These are phyloP conservation scores for Xylaria acuta DNA, from an alignment of 495 filamentous ascomycete species.

Conservation along the genomic window DNA sequence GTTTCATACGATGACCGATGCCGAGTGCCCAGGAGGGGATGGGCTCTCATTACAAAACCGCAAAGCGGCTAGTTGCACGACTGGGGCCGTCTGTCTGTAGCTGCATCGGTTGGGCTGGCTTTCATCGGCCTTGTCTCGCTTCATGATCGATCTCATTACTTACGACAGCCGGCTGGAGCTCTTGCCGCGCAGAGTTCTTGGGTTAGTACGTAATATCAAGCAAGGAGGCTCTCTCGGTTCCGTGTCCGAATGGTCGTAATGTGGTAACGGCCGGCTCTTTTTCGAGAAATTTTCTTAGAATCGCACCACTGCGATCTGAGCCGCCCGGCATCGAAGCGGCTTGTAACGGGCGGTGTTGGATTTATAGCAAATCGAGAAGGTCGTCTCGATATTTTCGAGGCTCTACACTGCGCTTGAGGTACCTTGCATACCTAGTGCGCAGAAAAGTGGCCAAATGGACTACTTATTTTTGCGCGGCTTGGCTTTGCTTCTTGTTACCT, in stretches of 20 bases:
- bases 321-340: conserved; percentile 19
- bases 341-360: conserved; percentile 10
- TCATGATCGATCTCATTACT: conserved; percentile 3
- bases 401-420: conserved; percentile 12
- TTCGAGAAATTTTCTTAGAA: conserved; percentile 7
- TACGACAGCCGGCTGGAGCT: not conserved
- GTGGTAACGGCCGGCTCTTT: conserved; percentile 12
- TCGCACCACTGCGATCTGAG: conserved; percentile 21
- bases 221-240: conserved; percentile 13
- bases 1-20: not conserved
- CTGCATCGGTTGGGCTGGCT: conserved; percentile 17
- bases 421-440: conserved; percentile 16
- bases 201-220: conserved; percentile 22
- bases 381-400: conserved; percentile 1
- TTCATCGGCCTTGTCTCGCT: conserved; percentile 11
- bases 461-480: not conserved
- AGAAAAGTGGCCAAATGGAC: conserved; percentile 2
- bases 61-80: conserved; percentile 19
- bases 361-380: conserved; percentile 18
- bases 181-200: not conserved
- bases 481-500: not conserved
- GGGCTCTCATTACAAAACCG: conserved; percentile 2
- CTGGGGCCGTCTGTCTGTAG: not conserved
- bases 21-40: not conserved
- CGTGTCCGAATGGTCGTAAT: not conserved